Base-by-base conservation (phyloP, 2,329 filamentous ascomycete genomes). In the Colletotrichum tabaci region DNA sequence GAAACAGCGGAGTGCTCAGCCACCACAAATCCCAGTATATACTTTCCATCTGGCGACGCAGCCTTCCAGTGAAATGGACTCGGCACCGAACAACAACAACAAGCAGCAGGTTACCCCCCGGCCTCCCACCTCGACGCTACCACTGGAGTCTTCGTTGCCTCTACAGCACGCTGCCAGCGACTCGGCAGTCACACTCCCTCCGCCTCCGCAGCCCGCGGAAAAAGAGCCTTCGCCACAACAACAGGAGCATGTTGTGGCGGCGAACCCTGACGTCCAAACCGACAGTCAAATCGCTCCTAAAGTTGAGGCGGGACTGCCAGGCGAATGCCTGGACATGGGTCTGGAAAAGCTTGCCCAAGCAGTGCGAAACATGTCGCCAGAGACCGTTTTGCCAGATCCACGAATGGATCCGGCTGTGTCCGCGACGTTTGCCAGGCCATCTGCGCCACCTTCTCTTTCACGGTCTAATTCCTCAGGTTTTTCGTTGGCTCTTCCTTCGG, bases 1-100 rank as follows among this genome's bases (percentile, higher is more conserved):
- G 10, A 84, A 83, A 66, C 74, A 78, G 13, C 77, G 77, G 56
- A 75, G 75, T 23, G 38, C 50, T 60, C 60, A 61, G 65, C 80
- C 72, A 5, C 80, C 72, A 5, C 78, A 79, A 49, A 77, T 83
- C 26, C 82, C 83, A 2, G 78, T 83, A 73, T 87, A 89, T 16
- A 83, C 85, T 15, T 86, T 82, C 58, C 79, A 81, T 62, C 77
- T 84, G 58, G 63, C 60, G 23, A 13, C 58, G 7, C 61, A 73
- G n/a, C 57, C 56, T 16, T 68, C 73, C 18, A 68, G 64, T 50
- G 73, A 74, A 30, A 53, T 57, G 12, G 72, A 73, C 23, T 38
- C 38, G 18, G 21, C 47, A 44, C 23, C 47, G 13, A 61, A 38
- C 38, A 58, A 52, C 30, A 58, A 52, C 30, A 56, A 56, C n/a